phyloP scores from a whole-genome alignment of 1,284 basidiomycete genomes.

The Boletus calvinii region DNA sequence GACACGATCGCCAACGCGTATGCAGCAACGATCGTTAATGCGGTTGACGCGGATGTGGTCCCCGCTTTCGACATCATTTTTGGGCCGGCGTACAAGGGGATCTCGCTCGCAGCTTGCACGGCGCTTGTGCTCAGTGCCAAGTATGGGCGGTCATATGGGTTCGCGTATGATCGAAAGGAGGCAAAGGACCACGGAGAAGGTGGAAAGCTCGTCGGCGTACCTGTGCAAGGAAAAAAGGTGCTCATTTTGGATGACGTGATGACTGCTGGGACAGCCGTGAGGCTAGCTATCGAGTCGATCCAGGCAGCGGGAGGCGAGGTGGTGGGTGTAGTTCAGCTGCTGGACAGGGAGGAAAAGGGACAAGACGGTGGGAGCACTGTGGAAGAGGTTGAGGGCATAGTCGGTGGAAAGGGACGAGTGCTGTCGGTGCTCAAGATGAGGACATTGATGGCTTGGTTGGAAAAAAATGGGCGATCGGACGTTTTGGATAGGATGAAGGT shows the following conservation, averaged over 20 bases:
- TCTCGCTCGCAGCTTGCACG: conserved; percentile 90
- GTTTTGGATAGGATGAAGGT: conserved; percentile 76
- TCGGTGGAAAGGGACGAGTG: conserved; percentile 64
- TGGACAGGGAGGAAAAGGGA: conserved; percentile 91
- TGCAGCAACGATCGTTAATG: conserved; percentile 68
- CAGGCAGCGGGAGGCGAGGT: conserved; percentile 68
- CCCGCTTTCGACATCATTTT: conserved; percentile 89
- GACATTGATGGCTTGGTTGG: conserved; percentile 85
- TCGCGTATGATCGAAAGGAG: conserved; percentile 95
- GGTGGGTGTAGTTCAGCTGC: conserved; percentile 87
- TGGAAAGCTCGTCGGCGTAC: conserved; percentile 87
- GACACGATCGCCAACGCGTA: conserved; percentile 84
- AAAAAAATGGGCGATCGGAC: conserved; percentile 61
- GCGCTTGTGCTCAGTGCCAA: conserved; percentile 73
- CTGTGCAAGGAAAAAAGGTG: conserved; percentile 77
- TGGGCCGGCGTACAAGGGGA: conserved; percentile 98
- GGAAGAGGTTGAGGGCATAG: conserved; percentile 79
- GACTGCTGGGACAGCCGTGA: conserved; percentile 92
- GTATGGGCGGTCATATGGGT: conserved; percentile 70
- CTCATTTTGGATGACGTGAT: conserved; percentile 96
- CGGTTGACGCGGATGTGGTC: conserved; percentile 45
- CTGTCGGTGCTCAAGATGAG: conserved; percentile 80
- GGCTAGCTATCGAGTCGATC: conserved; percentile 78
- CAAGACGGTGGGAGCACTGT: conserved; percentile 71
- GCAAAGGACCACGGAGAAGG: conserved; percentile 96